phyloP scores from a whole-genome alignment of 2,329 filamentous ascomycete genomes.

The Herpotrichia juniperi region DNA sequence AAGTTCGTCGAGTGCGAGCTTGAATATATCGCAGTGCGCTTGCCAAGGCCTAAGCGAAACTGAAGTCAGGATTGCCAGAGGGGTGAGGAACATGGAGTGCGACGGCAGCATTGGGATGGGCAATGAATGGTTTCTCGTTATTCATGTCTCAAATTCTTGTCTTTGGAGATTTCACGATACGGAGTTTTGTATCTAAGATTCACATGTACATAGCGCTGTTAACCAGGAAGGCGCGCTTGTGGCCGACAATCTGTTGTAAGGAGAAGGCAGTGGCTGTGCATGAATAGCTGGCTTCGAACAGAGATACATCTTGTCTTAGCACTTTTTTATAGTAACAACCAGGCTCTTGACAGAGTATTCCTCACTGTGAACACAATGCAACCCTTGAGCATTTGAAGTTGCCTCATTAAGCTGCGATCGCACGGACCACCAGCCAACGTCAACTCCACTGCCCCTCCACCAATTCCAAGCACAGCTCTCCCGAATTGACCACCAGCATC shows the following conservation, averaged over 20 bases:
- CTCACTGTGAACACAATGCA: too few relatives aligned
- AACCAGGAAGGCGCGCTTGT: too few relatives aligned
- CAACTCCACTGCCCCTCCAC: conserved; percentile 34
- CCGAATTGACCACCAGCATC: conserved; percentile 20
- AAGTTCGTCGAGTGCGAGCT: conserved; percentile 24
- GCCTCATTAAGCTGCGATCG: conserved; percentile 10
- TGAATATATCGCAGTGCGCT: conserved; percentile 13
- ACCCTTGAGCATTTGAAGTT: not conserved
- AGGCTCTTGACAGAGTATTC: too few relatives aligned
- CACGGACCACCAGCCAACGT: conserved; percentile 37
- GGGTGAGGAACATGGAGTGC: conserved; percentile 1
- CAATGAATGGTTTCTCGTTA: not conserved
- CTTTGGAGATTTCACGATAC: too few relatives aligned
- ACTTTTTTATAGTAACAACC: too few relatives aligned
- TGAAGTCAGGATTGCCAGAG: not conserved
- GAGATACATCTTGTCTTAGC: too few relatives aligned
- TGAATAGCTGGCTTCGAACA: too few relatives aligned
- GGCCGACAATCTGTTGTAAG: too few relatives aligned
- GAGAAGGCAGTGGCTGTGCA: too few relatives aligned
- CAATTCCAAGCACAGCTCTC: conserved; percentile 19
- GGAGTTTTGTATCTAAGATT: too few relatives aligned
- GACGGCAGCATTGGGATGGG: not conserved
- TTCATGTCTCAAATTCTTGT: too few relatives aligned
- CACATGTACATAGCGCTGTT: too few relatives aligned
- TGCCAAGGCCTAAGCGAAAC: conserved; percentile 2